Base-by-base conservation (phyloP, 1,139 yeast genomes). In the Blastobotrys aristatus region DNA sequence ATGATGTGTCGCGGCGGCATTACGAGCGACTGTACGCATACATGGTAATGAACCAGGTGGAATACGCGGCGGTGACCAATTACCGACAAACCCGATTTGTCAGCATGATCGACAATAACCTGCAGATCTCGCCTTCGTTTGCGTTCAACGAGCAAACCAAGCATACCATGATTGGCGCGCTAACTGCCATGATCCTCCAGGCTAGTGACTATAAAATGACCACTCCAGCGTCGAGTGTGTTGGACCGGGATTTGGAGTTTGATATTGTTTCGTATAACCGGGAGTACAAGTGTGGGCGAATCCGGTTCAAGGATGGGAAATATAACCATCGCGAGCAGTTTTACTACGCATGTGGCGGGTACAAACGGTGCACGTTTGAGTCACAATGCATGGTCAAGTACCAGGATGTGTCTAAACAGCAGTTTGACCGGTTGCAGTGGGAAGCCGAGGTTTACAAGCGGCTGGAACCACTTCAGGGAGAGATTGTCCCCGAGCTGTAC, bases 371-470 rank as follows among this genome's bases (percentile, higher is more conserved):
- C 27, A 40, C 14, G 13, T 45, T 22, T 26, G 44, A 37, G 34
- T 27, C 42, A 10, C 27, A 33, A 11, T 46, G 49, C 30, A 13
- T 42, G 22, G 31, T 29, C 24, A 43, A 45, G 30, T 43, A 26
- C 26, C 47, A 43, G 13, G 46, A 42, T 32, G 39, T 42, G 4
- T 34, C 51, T 24, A 46, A 42, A 39, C 17, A 29, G 2, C 35
- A 43, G 30, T 27, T 24, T 13, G 44, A 48, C 30, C 34, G 37
- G 31, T 22, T 47, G 30, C 43, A 43, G 14, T 48, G 51, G 51
- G 51, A 48, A 31, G 46, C 43, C 11, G 51, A 48, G 35, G 30
- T 48, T 18, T 48, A 48, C 20, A 24, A 27, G n/a, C 40, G 51
- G 17, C 26, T 48, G 14, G 31, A 38, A 24, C 18, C 21, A 26